Evolutionary conservation across 1,284 basidiomycete species (phyloP).

Genomic region (Vanrija sp.): DNA sequence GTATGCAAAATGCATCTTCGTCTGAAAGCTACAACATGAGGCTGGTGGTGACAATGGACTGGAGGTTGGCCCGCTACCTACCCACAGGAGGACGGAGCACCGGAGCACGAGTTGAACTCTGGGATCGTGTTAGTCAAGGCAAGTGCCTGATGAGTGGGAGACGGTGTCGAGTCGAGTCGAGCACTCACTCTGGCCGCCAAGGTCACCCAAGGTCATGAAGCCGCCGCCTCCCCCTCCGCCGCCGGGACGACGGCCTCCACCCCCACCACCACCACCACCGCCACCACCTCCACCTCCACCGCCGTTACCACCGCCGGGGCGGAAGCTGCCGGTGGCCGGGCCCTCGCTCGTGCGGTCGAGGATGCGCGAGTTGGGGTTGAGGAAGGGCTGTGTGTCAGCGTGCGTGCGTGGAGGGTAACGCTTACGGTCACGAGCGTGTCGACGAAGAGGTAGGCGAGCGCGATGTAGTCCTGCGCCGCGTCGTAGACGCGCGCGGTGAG

Average conservation of each 20-base stretch:
- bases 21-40: background rate
- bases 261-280: constrained; percentile 15
- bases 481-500: constrained; percentile 21
- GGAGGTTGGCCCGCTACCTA: constrained; percentile 3
- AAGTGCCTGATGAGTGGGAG: background rate
- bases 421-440: constrained; percentile 41
- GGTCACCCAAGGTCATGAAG: constrained; percentile 40
- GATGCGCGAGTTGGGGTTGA: constrained; percentile 21
- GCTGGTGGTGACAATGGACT: background rate
- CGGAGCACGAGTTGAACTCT: constrained; percentile 36
- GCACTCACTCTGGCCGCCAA: constrained; percentile 37
- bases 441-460: constrained; percentile 34
- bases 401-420: background rate
- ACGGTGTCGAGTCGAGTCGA: too few relatives aligned
- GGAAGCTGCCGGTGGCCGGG: background rate
- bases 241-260: constrained; percentile 12
- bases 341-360: constrained; percentile 13
- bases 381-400: constrained; percentile 24
- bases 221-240: constrained; percentile 28
- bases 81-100: constrained; percentile 39
- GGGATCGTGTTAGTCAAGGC: constrained; percentile 1
- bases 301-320: constrained; percentile 8
- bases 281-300: constrained; percentile 17
- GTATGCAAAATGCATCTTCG: background rate
- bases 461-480: constrained; percentile 10